Base-by-base conservation (phyloP, 257 asterid species). In the Plantago ovata region DNA sequence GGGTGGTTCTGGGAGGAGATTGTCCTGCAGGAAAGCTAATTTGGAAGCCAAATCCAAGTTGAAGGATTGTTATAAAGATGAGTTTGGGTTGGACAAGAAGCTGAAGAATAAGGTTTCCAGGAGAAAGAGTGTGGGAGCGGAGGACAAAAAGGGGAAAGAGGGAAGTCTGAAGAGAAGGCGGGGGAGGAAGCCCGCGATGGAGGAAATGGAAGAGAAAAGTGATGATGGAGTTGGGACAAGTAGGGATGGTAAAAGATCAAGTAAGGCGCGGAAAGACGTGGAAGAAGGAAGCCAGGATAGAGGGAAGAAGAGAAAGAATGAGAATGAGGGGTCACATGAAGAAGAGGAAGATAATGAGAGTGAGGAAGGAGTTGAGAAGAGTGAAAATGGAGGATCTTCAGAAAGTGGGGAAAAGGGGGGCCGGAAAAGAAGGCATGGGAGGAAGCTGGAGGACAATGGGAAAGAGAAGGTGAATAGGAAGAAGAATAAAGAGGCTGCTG, bases 311-410 rank as follows among this genome's bases (percentile, higher is more conserved):
- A 28, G 36, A 28, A 28, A 28, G 6, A 6, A 28, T 6, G 10
- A 58, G 47, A 56, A 64, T 39, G 36, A 65, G 32, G 77, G 63
- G 57, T 45, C 59, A 2, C 3, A 4, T 14, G 49, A 16, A 44
- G 49, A n/a, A 12, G 49, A 13, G 13, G 16, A 9, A 16, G 3
- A 12, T 12, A 44, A 13, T 14, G 18, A 44, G 16, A 44, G 18
- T 14, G 18, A 44, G 16, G 16, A 44, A 6, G 49, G 15, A 13
- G 18, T 3, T 10, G 49, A 44, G 49, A 2, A 14, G 18, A 6
- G 18, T 4, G 49, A 14, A 44, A 44, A 16, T n/a, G 9, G 6
- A 14, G 49, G 49, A 13, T 13, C 9, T 43, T 43, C 15, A 9
- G 18, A 28, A 39, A 36, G 3, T 40, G 10, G 13, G 16, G 16